These are phyloP conservation scores for Starmerella cellae DNA, from an alignment of 805 yeast species.

Conservation along the genomic window DNA sequence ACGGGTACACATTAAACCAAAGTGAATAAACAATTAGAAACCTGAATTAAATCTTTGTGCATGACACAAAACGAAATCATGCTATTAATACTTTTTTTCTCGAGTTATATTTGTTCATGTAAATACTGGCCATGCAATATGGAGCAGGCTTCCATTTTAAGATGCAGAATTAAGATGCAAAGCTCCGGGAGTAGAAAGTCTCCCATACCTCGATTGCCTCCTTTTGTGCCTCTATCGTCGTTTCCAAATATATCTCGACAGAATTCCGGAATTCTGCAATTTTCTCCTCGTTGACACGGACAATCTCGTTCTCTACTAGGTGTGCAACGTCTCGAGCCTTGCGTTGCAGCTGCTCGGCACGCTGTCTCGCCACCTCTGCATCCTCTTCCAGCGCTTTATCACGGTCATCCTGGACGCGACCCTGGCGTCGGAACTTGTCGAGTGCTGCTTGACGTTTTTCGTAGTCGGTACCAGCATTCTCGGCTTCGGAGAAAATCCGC, in stretches of 20 bases:
- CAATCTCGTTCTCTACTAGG: slow-evolving; percentile 55
- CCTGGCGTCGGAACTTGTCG: slow-evolving; percentile 36
- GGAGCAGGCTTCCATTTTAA: no score
- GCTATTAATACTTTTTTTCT: no score
- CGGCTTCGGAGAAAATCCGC: slow-evolving; percentile 38
- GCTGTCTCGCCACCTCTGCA: slow-evolving; percentile 40
- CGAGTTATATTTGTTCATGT: no score
- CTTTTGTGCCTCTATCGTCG: slow-evolving; percentile 84
- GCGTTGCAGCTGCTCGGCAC: slow-evolving; percentile 40
- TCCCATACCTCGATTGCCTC: slow-evolving; percentile 44
- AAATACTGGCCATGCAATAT: no score
- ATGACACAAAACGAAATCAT: no score
- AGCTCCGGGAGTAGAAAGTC: slow-evolving; percentile 40
- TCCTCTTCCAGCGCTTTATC: slow-evolving; percentile 46
- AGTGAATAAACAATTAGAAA: no score
- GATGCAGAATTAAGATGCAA: no score
- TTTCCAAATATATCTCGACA: slow-evolving; percentile 80
- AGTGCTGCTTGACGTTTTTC: slow-evolving; percentile 36
- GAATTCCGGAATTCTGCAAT: slow-evolving; percentile 75
- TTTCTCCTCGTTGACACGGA: slow-evolving; percentile 56
- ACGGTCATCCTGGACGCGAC: slow-evolving; percentile 50
- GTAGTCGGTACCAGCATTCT: slow-evolving; percentile 35
- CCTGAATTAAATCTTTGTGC: no score
- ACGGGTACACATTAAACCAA: no score
- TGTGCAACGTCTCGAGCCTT: slow-evolving; percentile 52